Evolutionary conservation across 1,284 basidiomycete genomes (phyloP), one percentile per base, ranked within the genome.

Genomic region (Ganoderma meredithae): DNA sequence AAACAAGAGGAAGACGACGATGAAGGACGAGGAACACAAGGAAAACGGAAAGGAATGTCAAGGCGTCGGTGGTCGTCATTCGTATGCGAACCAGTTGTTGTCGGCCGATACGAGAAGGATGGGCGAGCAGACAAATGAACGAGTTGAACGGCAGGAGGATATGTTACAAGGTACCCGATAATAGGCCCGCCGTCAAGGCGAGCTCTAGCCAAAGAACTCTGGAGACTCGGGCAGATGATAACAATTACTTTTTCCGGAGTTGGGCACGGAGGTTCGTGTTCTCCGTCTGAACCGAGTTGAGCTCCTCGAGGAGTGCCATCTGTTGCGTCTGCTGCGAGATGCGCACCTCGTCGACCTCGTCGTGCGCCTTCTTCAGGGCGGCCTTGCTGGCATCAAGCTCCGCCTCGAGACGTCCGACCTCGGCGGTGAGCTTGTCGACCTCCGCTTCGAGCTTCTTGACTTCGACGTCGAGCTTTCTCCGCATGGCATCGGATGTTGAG

Each of bases 231-330:
- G 36, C 13, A 8, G 33, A 36, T 19, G 31, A 19, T 36, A 56
- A 15, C 25, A 19, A 43, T 73, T 68, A 76, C 71, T 73, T 73
- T 73, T 76, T 76, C 64, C 87, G 85, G 72, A 95, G 73, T 78
- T 94, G 93, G 49, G 88, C 86, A 60, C 90, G 85, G 71, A 95
- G 76, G 53, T 79, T 87, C 47, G 82, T 84, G 76, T 95, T 95
- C 80, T 94, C 92, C 65, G 86, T 90, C 79, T 95, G 93, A 80
- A 91, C 85, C 62, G 85, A 83, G 77, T 94, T 94, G 73, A 95
- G 81, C 80, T 95, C 93, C 75, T 95, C 93, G 65, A 95, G 81
- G 62, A 95, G 76, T 25, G 89, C 88, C 67, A 92, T 86, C 72
- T 86, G 84, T 79, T 94, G 93, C 13, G 81, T 84, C 78, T 92